Evolutionary conservation across 805 yeast species (phyloP), one percentile per base, ranked within the genome.

Genomic region (Hanseniaspora mollemarum): DNA sequence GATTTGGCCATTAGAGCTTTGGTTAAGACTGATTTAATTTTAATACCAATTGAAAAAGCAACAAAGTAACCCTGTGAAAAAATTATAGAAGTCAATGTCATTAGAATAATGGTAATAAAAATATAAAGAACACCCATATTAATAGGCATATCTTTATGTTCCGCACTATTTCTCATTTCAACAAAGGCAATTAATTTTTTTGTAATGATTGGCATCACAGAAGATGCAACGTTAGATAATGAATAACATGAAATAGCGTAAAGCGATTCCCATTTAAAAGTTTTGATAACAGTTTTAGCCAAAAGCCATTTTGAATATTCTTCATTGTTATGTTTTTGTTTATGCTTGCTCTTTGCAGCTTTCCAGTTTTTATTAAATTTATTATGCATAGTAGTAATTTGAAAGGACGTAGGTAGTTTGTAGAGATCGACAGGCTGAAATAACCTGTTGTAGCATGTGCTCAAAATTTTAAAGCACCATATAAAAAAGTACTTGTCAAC

Each of bases 41-140:
- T 78, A 16, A 82, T 83, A 56, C 95, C 95, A 10, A 75, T 69
- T 52, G 79, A 59, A 70, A 76, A 75, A 4, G 84, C 69, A 29
- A 68, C 67, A 57, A 80, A 80, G 61, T 83, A 83, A 55, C 72
- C 78, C 60, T 80, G 83, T 46, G 85, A 80, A 46, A 79, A 68
- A 41, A 67, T 57, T 12, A 77, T 43, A 38, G 80, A 77, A 49
- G 71, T 66, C 1, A 70, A 36, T 16, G 75, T 55, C 56, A 82
- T 75, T 63, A 87, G 68, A 1, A 69, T 56, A 38, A 80, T 73
- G 10, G 83, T 71, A 18, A 88, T 94, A 43, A 87, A 66, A 8
- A 88, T 81, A 57, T 76, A 83, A 8, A 92, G 95, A 18, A 83
- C 70, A 53, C 95, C 95, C 38, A 66, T 68, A 31, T 78, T 81